Conservation (phyloP, 2,329 filamentous ascomycete species). For the Pseudofabraea citricarpa region DNA sequence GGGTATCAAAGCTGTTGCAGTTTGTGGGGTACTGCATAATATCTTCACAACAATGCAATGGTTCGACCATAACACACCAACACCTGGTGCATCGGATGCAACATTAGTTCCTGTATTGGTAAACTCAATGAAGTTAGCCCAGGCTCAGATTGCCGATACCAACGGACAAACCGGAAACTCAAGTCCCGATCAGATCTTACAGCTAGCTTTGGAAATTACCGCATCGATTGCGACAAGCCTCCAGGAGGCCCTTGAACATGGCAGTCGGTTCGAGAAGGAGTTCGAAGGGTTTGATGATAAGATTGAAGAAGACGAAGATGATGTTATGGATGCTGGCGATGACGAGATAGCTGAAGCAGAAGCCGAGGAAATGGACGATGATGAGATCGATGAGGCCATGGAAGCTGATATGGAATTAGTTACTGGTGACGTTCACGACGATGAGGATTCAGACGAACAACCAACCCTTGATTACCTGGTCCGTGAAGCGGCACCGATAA, state of each 20-base stretch:
- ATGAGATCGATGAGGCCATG: conserved; percentile 53
- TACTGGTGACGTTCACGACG: conserved; percentile 38
- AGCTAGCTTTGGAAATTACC: conserved; percentile 54
- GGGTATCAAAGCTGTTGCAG: conserved; percentile 46
- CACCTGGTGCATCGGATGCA: conserved; percentile 45
- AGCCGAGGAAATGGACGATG: conserved; percentile 36
- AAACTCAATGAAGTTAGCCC: conserved; percentile 21
- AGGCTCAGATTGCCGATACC: conserved; percentile 10
- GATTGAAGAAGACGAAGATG: conserved; percentile 30
- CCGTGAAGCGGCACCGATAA: conserved; percentile 22
- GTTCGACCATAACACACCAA: conserved; percentile 45
- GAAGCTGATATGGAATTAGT: conserved; percentile 63
- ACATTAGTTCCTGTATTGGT: conserved; percentile 41
- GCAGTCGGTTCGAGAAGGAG: conserved; percentile 33
- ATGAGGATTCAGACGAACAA: conserved; percentile 29
- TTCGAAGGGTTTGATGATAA: conserved; percentile 34
- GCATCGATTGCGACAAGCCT: conserved; percentile 60
- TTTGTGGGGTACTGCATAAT: conserved; percentile 59
- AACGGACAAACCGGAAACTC: conserved; percentile 17
- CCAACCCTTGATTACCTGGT: conserved; percentile 24
- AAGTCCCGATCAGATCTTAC: conserved; percentile 23
- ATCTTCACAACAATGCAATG: conserved; percentile 50
- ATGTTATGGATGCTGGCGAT: conserved; percentile 32
- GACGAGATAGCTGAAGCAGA: conserved; percentile 37
- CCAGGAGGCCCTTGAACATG: conserved; percentile 44